Percentiles rank a stretch among this genome's conserved stretches.
These are phyloP conservation scores for Saccharomyces hybrid DNA, from an alignment of 1,139 yeast species.

Conservation along the genomic window DNA sequence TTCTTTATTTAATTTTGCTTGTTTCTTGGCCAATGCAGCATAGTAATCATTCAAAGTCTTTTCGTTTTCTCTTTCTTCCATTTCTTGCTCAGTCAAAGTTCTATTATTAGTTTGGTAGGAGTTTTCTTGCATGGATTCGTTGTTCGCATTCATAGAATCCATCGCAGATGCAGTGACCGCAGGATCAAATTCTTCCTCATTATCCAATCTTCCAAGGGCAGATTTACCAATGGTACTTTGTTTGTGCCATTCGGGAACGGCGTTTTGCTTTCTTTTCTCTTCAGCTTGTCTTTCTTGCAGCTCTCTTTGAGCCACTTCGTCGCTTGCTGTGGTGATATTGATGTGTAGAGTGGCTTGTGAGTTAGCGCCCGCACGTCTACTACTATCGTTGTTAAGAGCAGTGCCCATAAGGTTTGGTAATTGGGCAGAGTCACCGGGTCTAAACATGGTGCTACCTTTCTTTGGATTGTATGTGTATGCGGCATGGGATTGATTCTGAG, in stretches of 20 bases:
- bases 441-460: constrained; percentile 36
- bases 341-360: constrained; percentile 71
- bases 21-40: constrained; percentile 49
- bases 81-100: constrained; percentile 25
- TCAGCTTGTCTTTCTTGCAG: constrained; percentile 58
- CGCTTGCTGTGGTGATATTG: constrained; percentile 77
- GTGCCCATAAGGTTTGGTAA: constrained; percentile 25
- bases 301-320: constrained; percentile 66
- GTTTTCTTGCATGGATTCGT: constrained; percentile 8
- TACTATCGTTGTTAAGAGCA: constrained; percentile 33
- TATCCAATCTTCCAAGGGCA: constrained; percentile 47
- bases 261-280: constrained; percentile 84
- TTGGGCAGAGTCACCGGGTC: constrained; percentile 31
- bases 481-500: constrained; percentile 62
- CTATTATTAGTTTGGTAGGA: constrained; percentile 12
- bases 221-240: constrained; percentile 76
- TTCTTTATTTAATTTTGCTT: constrained; percentile 43
- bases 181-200: constrained; percentile 33
- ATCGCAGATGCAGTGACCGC: constrained; percentile 20
- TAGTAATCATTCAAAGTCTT: constrained; percentile 55
- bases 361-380: constrained; percentile 36
- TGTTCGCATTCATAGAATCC: constrained; percentile 7
- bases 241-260: constrained; percentile 93
- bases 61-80: constrained; percentile 49
- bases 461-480: constrained; percentile 48